Base-by-base conservation (phyloP, 805 yeast genomes). In the Yarrowia sp. region DNA sequence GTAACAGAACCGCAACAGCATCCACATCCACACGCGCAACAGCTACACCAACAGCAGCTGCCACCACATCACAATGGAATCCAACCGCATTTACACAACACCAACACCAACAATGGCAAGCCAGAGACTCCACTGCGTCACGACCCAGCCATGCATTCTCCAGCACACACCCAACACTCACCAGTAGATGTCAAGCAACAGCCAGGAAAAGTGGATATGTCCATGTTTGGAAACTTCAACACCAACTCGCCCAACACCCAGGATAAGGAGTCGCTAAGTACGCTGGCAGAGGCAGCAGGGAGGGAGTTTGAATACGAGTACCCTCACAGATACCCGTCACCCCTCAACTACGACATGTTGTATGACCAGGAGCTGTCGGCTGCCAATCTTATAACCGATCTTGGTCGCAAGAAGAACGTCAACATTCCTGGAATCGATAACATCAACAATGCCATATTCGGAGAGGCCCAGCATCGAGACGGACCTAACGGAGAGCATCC, bases 281-380 rank as follows among this genome's bases (percentile, higher is more conserved):
- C 54, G 9, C 41, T 40, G 28, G 64, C 64, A 12, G 65, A 46
- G 12, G 66, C 54, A 1, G 66, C 63, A 3, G 63, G 51, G 30
- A 22, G 63, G 16, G 64, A 54, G 44, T 52, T 49, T 30, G 66
- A 38, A 12, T 28, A 59, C 38, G 54, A 65, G 36, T 21, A 40
- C n/a, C 48, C 61, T 1, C 43, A 44, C 40, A 19, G 63, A 30
- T 38, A 40, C 56, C 63, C 63, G 22, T 58, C 63, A 2, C 63
- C 63, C 3, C 40, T 58, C 24, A 43, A 43, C 30, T 58, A 58
- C 32, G 63, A 58, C 22, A 32, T 58, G 41, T 38, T 58, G n/a
- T 58, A 58, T 30, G 63, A 58, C 32, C 63, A 58, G 16, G 63
- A 58, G 41, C 46, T 58, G 28, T 54, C 61, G 14, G 61, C 61